Percentiles rank a stretch among this genome's conserved stretches.
These are phyloP conservation scores for Peronospora farinosa DNA, from an alignment of 352 stramenopile genomes.

Conservation along the genomic window DNA sequence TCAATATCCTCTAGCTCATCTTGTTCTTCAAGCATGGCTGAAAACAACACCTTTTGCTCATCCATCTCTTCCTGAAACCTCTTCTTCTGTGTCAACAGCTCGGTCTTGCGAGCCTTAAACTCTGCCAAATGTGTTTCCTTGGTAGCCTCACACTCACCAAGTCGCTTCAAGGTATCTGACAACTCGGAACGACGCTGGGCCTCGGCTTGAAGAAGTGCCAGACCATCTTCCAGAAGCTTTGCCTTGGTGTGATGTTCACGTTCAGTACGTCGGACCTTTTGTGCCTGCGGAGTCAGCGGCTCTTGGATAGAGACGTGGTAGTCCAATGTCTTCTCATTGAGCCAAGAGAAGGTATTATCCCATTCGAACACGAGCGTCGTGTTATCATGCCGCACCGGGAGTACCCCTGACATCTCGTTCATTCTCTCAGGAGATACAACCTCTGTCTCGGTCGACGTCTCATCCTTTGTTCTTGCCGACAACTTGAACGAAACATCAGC, in stretches of 20 bases:
- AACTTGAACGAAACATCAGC: conserved; percentile 60
- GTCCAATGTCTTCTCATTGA: conserved; percentile 80
- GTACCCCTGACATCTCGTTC: conserved; percentile 45
- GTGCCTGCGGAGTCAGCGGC: conserved; percentile 35
- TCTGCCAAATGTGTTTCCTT: conserved; percentile 34
- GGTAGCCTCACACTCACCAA: conserved; percentile 30
- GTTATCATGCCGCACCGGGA: conserved; percentile 32
- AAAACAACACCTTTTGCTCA: conserved; percentile 37
- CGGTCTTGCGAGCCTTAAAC: conserved; percentile 26
- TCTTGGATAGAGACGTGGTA: conserved; percentile 77
- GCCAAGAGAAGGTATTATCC: conserved; percentile 83
- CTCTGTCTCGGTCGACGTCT: conserved; percentile 22
- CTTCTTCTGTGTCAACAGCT: conserved; percentile 35
- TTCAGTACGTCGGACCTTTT: conserved; percentile 32
- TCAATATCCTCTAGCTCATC: conserved; percentile 48
- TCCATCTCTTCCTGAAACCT: conserved; percentile 58
- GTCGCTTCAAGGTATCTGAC: conserved; percentile 25
- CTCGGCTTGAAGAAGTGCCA: conserved; percentile 37
- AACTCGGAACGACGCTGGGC: conserved; percentile 31
- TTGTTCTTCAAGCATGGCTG: conserved; percentile 35
- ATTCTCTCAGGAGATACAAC: conserved; percentile 45
- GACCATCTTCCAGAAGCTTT: conserved; percentile 25
- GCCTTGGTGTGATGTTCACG: conserved; percentile 20
- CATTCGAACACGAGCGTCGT: conserved; percentile 61
- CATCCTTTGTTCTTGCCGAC: conserved; percentile 7